phyloP scores from a whole-genome alignment of 2,329 filamentous ascomycete genomes.

The Mollisia scopiformis region DNA sequence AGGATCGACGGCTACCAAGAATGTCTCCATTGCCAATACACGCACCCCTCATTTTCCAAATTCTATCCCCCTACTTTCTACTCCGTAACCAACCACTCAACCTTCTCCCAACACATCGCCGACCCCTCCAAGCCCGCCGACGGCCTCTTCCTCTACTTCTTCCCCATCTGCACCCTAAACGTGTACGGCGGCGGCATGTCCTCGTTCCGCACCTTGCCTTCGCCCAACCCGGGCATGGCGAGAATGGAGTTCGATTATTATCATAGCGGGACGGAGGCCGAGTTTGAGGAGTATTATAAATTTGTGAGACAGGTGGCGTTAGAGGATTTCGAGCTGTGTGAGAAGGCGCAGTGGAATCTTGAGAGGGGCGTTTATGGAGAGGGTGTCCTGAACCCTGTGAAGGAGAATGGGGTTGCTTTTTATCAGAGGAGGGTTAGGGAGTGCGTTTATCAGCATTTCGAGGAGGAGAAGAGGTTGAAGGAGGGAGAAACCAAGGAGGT shows the following conservation, averaged over 20 bases:
- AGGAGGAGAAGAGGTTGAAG: constrained; percentile 17
- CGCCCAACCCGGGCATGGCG: constrained; percentile 49
- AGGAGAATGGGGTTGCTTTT: constrained; percentile 58
- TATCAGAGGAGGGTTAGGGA: constrained; percentile 34
- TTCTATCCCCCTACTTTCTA: constrained; percentile 59
- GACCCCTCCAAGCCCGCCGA: constrained; percentile 55
- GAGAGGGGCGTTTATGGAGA: constrained; percentile 56
- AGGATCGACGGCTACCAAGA: constrained; percentile 62
- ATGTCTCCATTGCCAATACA: constrained; percentile 61
- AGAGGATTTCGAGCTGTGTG: constrained; percentile 60
- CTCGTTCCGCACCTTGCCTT: constrained; percentile 57
- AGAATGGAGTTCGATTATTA: constrained; percentile 65
- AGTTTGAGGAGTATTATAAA: constrained; percentile 58
- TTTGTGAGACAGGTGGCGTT: constrained; percentile 59
- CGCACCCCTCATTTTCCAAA: constrained; percentile 57
- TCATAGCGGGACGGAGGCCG: constrained; percentile 50
- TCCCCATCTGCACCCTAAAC: constrained; percentile 58
- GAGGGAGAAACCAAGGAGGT: constrained; percentile 1
- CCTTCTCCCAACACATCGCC: constrained; percentile 59
- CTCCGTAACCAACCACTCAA: constrained; percentile 54
- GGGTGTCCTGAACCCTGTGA: constrained; percentile 56
- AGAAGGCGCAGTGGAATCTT: constrained; percentile 57
- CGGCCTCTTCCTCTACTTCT: constrained; percentile 60
- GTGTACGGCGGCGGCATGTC: constrained; percentile 62
- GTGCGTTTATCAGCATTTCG: constrained; percentile 30